Percentiles rank a stretch among this genome's conserved stretches.
Evolutionary conservation across 192 early-diverging fungal genomes (phyloP).

Genomic region (Gryganskiella cystojenkinii): DNA sequence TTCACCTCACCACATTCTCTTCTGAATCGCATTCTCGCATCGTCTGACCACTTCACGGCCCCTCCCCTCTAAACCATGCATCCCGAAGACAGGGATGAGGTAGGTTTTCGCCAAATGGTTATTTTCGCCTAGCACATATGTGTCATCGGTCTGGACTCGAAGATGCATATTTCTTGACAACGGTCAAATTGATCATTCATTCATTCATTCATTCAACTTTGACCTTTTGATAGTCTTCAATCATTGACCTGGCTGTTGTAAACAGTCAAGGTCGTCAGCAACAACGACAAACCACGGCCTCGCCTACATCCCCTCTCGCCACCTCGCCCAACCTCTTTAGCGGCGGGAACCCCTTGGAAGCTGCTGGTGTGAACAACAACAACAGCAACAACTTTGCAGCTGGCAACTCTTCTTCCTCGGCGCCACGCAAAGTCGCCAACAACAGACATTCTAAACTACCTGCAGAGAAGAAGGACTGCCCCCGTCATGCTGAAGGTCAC

Average conservation of each 20-base stretch:
- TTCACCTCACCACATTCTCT: not conserved
- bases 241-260: constrained; percentile 33
- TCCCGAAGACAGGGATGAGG: constrained; percentile 23
- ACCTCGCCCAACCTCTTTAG: not conserved
- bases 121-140: not conserved
- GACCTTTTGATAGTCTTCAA: constrained; percentile 13
- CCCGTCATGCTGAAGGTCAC: constrained; percentile 37
- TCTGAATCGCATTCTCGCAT: not conserved
- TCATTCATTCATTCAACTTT: not conserved
- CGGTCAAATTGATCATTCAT: not conserved
- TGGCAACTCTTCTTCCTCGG: too few relatives aligned
- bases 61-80: not conserved
- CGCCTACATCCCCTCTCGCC: not conserved
- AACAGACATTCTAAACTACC: not conserved
- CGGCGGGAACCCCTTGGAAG: too few relatives aligned
- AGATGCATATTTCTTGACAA: too few relatives aligned
- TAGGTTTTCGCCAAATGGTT: not conserved
- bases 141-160: too few relatives aligned
- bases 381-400: constrained; percentile 1
- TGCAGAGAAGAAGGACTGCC: constrained; percentile 26
- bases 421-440: not conserved
- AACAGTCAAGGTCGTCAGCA: constrained; percentile 11
- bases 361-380: not conserved
- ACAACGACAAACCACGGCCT: constrained; percentile 6
- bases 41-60: too few relatives aligned